phyloP scores from a whole-genome alignment of 2,329 filamentous ascomycete species.

The Diaporthe batatas region DNA sequence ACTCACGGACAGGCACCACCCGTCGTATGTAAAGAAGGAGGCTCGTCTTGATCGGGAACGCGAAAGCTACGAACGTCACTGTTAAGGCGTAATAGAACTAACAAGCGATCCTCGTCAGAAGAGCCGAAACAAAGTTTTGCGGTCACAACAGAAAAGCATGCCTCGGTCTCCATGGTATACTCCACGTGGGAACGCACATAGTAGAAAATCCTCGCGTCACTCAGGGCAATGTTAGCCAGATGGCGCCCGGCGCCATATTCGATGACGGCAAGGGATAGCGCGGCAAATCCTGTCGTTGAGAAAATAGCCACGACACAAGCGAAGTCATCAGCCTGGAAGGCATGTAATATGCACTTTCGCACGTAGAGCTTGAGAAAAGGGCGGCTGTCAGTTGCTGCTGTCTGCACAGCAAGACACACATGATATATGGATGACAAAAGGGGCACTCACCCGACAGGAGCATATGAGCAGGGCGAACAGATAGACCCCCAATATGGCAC shows the following conservation, averaged over 20 bases:
- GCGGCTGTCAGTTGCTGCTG: background rate
- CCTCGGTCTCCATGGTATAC: background rate
- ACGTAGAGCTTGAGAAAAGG: background rate
- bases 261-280: constrained; percentile 1
- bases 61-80: background rate
- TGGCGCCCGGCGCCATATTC: constrained; percentile 10
- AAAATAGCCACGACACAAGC: background rate
- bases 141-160: too few species aligned
- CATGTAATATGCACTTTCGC: background rate
- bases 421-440: too few species aligned
- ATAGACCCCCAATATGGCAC: constrained; percentile 13
- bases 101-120: background rate
- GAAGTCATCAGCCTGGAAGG: constrained; percentile 2
- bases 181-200: background rate
- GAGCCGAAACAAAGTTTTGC: too few species aligned
- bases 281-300: background rate
- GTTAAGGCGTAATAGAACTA: constrained; percentile 6
- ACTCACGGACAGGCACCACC: constrained; percentile 10
- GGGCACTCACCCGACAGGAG: background rate
- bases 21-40: background rate
- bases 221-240: too few species aligned
- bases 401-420: background rate
- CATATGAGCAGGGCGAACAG: background rate
- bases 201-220: constrained; percentile 17
- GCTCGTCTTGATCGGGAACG: background rate